Evolutionary conservation across 129 eudicot species (phyloP).

Genomic region (Deinandra increscens): DNA sequence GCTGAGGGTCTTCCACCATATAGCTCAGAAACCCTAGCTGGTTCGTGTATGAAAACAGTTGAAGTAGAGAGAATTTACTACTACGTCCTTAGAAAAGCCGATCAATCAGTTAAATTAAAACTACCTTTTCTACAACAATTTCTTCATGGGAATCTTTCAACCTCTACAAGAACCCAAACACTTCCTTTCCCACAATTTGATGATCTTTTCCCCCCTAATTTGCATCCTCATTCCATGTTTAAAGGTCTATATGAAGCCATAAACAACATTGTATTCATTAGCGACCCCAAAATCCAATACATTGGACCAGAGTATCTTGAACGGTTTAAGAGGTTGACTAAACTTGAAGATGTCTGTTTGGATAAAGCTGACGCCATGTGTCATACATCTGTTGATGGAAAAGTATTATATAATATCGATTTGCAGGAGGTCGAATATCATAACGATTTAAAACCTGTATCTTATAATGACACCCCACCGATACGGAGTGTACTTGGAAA

Average conservation of each 20-base stretch:
- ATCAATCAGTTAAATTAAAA: slow-evolving; percentile 48
- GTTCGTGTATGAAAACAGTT: slow-evolving; percentile 49
- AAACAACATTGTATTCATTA: slow-evolving; percentile 48
- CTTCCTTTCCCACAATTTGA: slow-evolving; percentile 51
- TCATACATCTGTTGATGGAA: slow-evolving; percentile 35
- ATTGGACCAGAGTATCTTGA: slow-evolving; percentile 49
- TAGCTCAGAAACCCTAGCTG: slow-evolving; percentile 45
- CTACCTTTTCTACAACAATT: slow-evolving; percentile 47
- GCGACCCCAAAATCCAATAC: slow-evolving; percentile 51
- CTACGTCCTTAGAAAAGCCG: slow-evolving; percentile 60
- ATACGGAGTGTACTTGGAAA: slow-evolving; percentile 23
- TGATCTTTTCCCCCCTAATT: slow-evolving; percentile 66
- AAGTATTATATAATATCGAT: slow-evolving; percentile 32
- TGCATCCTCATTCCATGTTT: slow-evolving; percentile 52
- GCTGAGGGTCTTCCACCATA: slow-evolving; percentile 59
- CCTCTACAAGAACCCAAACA: slow-evolving; percentile 22
- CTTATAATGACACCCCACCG: slow-evolving; percentile 28
- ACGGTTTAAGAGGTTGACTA: slow-evolving; percentile 65
- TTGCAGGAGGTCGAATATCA: slow-evolving; percentile 36
- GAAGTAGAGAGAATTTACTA: slow-evolving; percentile 67
- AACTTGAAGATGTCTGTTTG: slow-evolving; percentile 48
- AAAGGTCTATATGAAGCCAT: slow-evolving; percentile 43
- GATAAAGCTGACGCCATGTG: slow-evolving; percentile 38
- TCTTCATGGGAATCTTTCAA: slow-evolving; percentile 53
- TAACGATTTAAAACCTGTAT: slow-evolving; percentile 24